Conservation (phyloP, 2,329 filamentous ascomycete species). For the Fusarium scirpi region DNA sequence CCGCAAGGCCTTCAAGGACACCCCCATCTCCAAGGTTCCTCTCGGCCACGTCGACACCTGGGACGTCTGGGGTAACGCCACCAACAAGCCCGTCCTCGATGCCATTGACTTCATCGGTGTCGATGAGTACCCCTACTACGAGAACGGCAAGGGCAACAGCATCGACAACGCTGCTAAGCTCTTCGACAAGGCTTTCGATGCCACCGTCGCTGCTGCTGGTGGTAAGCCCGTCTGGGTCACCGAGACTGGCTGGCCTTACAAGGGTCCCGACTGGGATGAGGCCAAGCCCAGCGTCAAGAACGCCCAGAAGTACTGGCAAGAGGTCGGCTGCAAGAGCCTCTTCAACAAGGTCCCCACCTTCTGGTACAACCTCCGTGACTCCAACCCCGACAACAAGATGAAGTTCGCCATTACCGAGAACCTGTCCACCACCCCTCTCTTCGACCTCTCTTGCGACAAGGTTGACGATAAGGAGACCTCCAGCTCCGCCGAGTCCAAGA, state of each 20-base stretch:
- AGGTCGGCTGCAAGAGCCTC: conserved; percentile 70
- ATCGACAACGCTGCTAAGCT: conserved; percentile 67
- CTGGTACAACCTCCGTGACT: conserved; percentile 73
- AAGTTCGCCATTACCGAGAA: conserved; percentile 69
- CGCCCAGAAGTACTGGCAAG: conserved; percentile 72
- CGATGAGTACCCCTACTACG: conserved; percentile 76
- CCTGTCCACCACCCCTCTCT: conserved; percentile 63
- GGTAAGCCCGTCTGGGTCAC: conserved; percentile 71
- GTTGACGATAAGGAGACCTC: conserved; percentile 42
- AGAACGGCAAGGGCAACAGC: conserved; percentile 65
- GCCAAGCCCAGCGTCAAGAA: conserved; percentile 68
- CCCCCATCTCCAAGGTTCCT: conserved; percentile 59
- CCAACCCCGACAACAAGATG: conserved; percentile 69
- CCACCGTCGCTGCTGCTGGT: conserved; percentile 58
- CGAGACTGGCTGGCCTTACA: conserved; percentile 74
- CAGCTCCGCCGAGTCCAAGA: conserved; percentile 38
- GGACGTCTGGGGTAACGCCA: conserved; percentile 70
- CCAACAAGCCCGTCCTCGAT: conserved; percentile 70
- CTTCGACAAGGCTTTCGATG: conserved; percentile 64
- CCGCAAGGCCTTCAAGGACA: conserved; percentile 66
- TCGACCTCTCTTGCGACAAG: conserved; percentile 66
- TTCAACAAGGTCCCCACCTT: conserved; percentile 68
- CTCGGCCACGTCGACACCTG: conserved; percentile 78
- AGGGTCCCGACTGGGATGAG: conserved; percentile 65
- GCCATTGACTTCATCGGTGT: conserved; percentile 74